Evolutionary conservation across 345 rosid genomes (phyloP), one percentile per base, ranked within the genome.

Genomic region (Geranium brycei): DNA sequence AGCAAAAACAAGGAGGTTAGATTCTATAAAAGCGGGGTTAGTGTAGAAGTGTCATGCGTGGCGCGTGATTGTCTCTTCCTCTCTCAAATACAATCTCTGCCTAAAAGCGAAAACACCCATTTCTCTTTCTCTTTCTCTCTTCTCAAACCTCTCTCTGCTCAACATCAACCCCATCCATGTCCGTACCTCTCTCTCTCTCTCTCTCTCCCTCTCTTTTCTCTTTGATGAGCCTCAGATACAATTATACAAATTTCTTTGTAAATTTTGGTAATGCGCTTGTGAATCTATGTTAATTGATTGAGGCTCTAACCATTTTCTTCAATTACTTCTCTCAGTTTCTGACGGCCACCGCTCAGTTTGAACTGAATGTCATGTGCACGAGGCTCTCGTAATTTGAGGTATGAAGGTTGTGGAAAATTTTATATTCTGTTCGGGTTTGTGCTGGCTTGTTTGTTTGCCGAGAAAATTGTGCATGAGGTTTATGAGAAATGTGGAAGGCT

Each of bases 141-240:
- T 64, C 32, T 31, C 70, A 57, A 35, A 35, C 7, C 19, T 58
- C 61, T 58, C 62, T 66, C 62, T 62, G 51, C 57, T 62, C 60
- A 31, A 62, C 31, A 11, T 6, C 41, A 19, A 30, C 16, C 64
- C 62, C 56, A 60, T 68, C 66, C 3, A 8, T 35, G 57, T 68
- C 61, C 28, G 71, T 62, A 47, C 53, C 58, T 55, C 47, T 16
- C 18, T n/a, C 47, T 38, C 18, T 51, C 30, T 61, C 61, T 61
- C 4, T 57, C 7, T 19, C 14, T 68, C 31, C 23, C 13, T 15
- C 17, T 58, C 4, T 15, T 38, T 30, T 11, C 57, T 61, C 7
- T 61, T 17, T 7, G 4, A 1, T 71, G 0, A 15, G 5, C 17
- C 7, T 1, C 19, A 23, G 28, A 23, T 23, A 23, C 28, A 23